A percentile compares a stretch with the other conserved stretches of the same genome.
Evolutionary conservation across 1,284 basidiomycete species (phyloP).

Genomic region (Lentinus polychrous): DNA sequence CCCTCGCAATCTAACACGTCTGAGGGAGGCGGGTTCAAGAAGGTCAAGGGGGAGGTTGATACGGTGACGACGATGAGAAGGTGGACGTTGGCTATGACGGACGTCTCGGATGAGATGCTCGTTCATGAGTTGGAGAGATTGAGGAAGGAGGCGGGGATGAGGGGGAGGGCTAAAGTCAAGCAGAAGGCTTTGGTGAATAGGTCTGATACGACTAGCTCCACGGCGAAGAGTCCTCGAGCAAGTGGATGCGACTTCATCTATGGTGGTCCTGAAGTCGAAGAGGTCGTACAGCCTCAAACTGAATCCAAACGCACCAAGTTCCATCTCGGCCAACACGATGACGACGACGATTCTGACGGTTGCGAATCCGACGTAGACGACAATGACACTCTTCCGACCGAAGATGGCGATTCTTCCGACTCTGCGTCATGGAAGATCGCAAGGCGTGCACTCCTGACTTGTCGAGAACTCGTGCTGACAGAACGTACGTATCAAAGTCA

Average conservation of each 20-base stretch:
- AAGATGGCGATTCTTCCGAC: constrained; percentile 18
- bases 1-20: not conserved
- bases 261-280: constrained; percentile 12
- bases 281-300: not conserved
- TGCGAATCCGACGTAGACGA: constrained; percentile 5
- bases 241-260: constrained; percentile 14
- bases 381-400: constrained; percentile 10
- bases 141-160: constrained; percentile 19
- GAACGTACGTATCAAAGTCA: constrained; percentile 55
- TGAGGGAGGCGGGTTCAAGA: not conserved
- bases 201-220: constrained; percentile 13
- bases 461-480: constrained; percentile 57
- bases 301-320: not conserved
- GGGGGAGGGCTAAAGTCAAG: constrained; percentile 8
- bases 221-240: constrained; percentile 1
- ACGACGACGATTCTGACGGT: constrained; percentile 8
- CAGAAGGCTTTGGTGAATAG: constrained; percentile 10
- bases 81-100: constrained; percentile 32
- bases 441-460: constrained; percentile 49
- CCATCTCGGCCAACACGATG: constrained; percentile 12
- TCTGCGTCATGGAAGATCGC: constrained; percentile 45
- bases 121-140: constrained; percentile 30
- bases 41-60: constrained; percentile 6
- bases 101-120: constrained; percentile 31
- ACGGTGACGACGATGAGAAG: constrained; percentile 21